These are phyloP conservation scores for Hemisphaericaspora lyxosophila DNA, from an alignment of 1,139 yeast genomes.

Conservation along the genomic window DNA sequence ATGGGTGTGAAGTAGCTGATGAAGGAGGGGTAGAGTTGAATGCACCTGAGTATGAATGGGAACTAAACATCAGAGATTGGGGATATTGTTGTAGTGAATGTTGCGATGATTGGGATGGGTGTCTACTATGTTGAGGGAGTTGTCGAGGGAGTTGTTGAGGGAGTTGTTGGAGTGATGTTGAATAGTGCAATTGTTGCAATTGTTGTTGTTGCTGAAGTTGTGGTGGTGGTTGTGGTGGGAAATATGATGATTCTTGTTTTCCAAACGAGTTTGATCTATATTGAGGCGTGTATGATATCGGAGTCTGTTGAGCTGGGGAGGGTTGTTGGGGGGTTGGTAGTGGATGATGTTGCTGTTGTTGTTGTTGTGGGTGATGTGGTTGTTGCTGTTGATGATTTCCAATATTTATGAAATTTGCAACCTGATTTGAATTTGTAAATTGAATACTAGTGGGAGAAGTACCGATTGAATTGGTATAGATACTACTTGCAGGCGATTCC, in stretches of 20 bases:
- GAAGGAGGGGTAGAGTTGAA: constrained; percentile 2
- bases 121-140: constrained; percentile 2
- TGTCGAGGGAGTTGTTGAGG: neutral
- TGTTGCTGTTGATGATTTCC: constrained; percentile 4
- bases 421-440: constrained; percentile 4
- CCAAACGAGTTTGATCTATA: constrained; percentile 5
- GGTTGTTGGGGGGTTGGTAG: too few species aligned
- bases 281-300: neutral
- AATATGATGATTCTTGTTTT: constrained; percentile 3
- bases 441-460: constrained; percentile 3
- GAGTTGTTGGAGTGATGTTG: constrained; percentile 1
- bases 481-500: constrained; percentile 4
- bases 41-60: constrained; percentile 9
- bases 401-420: constrained; percentile 11
- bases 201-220: neutral
- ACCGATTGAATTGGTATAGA: neutral
- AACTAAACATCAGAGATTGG: constrained; percentile 1
- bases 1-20: neutral
- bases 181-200: neutral
- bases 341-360: constrained; percentile 4
- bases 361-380: constrained; percentile 2
- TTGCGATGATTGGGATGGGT: constrained; percentile 3
- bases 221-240: constrained; percentile 6
- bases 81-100: constrained; percentile 2
- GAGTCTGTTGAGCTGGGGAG: constrained; percentile 1